phyloP scores from a whole-genome alignment of 345 rosid genomes.

The Sisymbrium altissimum region DNA sequence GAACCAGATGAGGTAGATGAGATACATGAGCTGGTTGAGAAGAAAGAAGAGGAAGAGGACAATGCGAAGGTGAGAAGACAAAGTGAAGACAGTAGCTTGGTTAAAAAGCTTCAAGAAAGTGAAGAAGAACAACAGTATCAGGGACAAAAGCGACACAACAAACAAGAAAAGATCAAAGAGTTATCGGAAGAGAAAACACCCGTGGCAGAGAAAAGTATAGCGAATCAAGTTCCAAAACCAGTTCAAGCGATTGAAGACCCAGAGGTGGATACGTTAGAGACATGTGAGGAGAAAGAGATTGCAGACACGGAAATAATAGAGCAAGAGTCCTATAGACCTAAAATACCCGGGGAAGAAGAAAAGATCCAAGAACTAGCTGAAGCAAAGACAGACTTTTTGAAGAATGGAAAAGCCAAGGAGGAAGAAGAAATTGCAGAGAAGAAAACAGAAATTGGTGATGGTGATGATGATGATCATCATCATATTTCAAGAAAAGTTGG shows the following conservation, averaged over 20 bases:
- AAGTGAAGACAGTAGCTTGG: constrained; percentile 4
- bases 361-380: too few relatives aligned
- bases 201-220: background rate
- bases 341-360: background rate
- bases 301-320: background rate
- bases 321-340: constrained; percentile 18
- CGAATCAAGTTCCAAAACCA: background rate
- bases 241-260: background rate
- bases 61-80: background rate
- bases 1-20: background rate
- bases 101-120: constrained; percentile 4
- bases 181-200: constrained; percentile 7
- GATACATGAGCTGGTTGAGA: background rate
- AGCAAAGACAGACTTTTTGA: too few relatives aligned
- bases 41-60: background rate
- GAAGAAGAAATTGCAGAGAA: too few relatives aligned
- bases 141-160: background rate
- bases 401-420: too few relatives aligned
- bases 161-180: background rate
- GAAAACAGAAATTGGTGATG: background rate
- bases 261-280: background rate
- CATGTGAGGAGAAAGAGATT: background rate
- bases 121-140: background rate
- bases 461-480: background rate
- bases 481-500: background rate